Evolutionary conservation across 306 rosid genomes (phyloP).

Genomic region (Dalbergia cochinchinensis): DNA sequence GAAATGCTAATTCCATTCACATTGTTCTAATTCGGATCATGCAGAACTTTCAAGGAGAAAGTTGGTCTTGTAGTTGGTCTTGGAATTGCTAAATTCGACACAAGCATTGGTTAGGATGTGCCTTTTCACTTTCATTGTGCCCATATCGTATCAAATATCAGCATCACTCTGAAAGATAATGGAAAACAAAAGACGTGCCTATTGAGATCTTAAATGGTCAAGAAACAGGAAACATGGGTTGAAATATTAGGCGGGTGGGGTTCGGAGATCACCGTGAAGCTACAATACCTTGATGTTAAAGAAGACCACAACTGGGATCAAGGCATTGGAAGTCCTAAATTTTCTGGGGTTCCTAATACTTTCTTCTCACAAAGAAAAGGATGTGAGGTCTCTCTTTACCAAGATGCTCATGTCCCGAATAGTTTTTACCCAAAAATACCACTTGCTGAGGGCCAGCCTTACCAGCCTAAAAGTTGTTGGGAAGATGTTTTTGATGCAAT

Average conservation of each 20-base stretch:
- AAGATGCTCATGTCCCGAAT: slow-evolving; percentile 72
- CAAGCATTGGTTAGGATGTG: slow-evolving; percentile 73
- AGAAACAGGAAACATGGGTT: slow-evolving; percentile 66
- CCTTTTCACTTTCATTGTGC: slow-evolving; percentile 77
- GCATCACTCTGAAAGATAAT: slow-evolving; percentile 69
- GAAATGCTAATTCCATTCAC: slow-evolving; percentile 28
- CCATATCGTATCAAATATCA: slow-evolving; percentile 61
- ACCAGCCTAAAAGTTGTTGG: slow-evolving; percentile 73
- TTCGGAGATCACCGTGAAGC: slow-evolving; percentile 67
- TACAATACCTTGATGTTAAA: slow-evolving; percentile 60
- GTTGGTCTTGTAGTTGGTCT: slow-evolving; percentile 59
- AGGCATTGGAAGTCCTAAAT: slow-evolving; percentile 64
- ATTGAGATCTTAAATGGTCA: slow-evolving; percentile 56
- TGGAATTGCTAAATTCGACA: slow-evolving; percentile 64
- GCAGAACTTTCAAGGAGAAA: slow-evolving; percentile 47
- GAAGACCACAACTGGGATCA: slow-evolving; percentile 61
- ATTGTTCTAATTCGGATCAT: slow-evolving; percentile 39
- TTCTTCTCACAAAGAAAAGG: slow-evolving; percentile 68
- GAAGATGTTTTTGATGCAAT: slow-evolving; percentile 75
- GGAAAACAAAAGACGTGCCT: slow-evolving; percentile 63
- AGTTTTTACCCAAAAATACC: slow-evolving; percentile 66
- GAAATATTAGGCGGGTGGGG: slow-evolving; percentile 54
- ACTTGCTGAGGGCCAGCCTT: slow-evolving; percentile 60
- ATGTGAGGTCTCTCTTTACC: slow-evolving; percentile 70
- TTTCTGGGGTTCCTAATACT: slow-evolving; percentile 74